Evolutionary conservation across 2,329 filamentous ascomycete species (phyloP), one percentile per base, ranked within the genome.

Genomic region (Trichoderma sp.): DNA sequence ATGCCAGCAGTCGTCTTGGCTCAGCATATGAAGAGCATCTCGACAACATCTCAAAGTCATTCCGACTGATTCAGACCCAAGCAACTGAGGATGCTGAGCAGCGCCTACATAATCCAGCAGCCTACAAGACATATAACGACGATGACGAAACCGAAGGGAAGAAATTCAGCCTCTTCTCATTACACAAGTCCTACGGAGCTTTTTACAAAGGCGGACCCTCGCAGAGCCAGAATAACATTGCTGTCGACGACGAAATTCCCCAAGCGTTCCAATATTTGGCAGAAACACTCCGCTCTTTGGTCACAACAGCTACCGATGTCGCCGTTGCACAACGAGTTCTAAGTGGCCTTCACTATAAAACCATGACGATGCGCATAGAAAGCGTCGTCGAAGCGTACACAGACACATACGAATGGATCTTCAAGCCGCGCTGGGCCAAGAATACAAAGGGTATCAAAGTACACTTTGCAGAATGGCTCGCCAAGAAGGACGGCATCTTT

Each of bases 381-480:
- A 60, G 56, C 27, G 56, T 60, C 4, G 27, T 27, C 4, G 27
- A 60, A 29, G 56, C 56, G 8, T 60, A 60, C 24, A 29, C 14
- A 9, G 56, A 60, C 14, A 60, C 56, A 6, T 60, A 60, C 6
- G 56, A 60, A 29, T 60, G 56, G 56, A 60, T 60, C 24, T 60
- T 60, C 56, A 29, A 60, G 14, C 24, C 12, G 1, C 56, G 24
- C 3, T 27, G 24, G 56, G 24, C 56, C 27, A 60, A 21, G 56
- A 27, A 60, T 2, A 6, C 24, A 29, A 18, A 29, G 1, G 27
- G 27, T 4, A 29, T 60, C 56, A 60, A 60, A 5, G 56, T 66
- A 1, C 33, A 75, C 27, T 79, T 78, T 56, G 14, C 14, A 1
- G 73, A 65, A 2, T 85, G 83, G 83, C 80, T 85, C 0, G 41